Evolutionary conservation across 2,329 filamentous ascomycete genomes (phyloP), one percentile per base, ranked within the genome.

Genomic region (Harringtonia lauricola): DNA sequence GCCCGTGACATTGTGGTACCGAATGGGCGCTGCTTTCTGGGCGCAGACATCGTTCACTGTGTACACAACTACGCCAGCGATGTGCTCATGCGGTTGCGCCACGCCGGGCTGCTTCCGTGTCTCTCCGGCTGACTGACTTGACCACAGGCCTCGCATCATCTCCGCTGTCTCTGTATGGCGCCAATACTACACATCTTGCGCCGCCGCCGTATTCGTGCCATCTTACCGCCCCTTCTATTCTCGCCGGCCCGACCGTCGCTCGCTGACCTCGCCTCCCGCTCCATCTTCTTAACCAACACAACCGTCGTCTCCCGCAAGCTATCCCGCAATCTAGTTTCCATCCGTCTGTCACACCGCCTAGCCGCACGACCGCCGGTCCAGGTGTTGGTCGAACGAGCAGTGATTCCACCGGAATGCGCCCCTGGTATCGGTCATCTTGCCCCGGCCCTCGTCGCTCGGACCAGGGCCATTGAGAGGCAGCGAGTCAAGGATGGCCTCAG

Each of bases 271-370:
- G 77, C 81, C 42, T 61, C 67, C 19, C 72, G 79, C 34, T 72
- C 68, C 57, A 84, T 86, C 55, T 81, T 84, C 60, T 61, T 84
- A 35, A 82, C 79, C 34, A 67, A 72, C 43, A 85, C 78, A 14
- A 75, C 80, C 29, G 68, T 81, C 37, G 71, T 81, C 21, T 82
- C 81, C 4, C 73, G 79, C 18, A 66, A 69, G 19, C 70, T 86
- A 3, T 75, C 74, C 37, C 72, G 79, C 44, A 80, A 71, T 14
- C 67, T 86, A 3, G 74, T 79, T 7, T 72, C 74, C 41, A 85
- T 85, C 54, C 74, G 75, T 26, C 68, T 86, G 5, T 74, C 79
- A 22, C 73, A 75, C 39, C 72, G 73, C 12, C 66, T 86, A 3
- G 70, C 74, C 17, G 62, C 68, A 9, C 70, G 82, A 1, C 81